phyloP scores from a whole-genome alignment of 345 rosid species.

The Linum lewisii region DNA sequence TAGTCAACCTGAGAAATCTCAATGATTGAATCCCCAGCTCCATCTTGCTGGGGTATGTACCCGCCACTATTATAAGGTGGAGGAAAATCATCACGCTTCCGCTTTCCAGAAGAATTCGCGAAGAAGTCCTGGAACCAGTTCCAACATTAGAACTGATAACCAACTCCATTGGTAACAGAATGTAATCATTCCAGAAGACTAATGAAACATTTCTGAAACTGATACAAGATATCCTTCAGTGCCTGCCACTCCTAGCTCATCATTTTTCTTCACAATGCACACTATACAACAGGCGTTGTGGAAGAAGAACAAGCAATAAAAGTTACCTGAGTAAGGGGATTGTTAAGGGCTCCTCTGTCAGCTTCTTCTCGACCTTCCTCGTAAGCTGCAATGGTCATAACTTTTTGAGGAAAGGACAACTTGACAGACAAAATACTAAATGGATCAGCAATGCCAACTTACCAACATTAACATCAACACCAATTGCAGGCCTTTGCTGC shows the following conservation, averaged over 20 bases:
- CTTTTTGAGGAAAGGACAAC: conserved; percentile 6
- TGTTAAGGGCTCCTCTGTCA: conserved; percentile 65
- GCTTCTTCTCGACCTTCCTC: conserved; percentile 88
- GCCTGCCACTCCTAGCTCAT: conserved; percentile 6
- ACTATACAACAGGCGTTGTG: not conserved
- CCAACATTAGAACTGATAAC: conserved; percentile 20
- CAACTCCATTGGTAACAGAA: conserved; percentile 12
- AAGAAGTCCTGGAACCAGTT: conserved; percentile 70
- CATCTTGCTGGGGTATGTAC: conserved; percentile 93
- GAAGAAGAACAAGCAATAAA: conserved; percentile 10
- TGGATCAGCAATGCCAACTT: conserved; percentile 22
- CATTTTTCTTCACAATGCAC: conserved; percentile 12
- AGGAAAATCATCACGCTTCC: conserved; percentile 84
- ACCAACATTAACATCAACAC: conserved; percentile 94
- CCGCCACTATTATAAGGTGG: conserved; percentile 69
- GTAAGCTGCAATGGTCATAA: conserved; percentile 49
- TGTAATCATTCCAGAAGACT: conserved; percentile 4
- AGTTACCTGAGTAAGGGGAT: conserved; percentile 73
- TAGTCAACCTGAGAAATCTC: conserved; percentile 36
- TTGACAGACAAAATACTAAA: conserved; percentile 1
- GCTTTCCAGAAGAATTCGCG: conserved; percentile 63
- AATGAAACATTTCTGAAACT: conserved; percentile 6
- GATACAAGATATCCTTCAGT: conserved; percentile 2
- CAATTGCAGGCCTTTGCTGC: conserved; percentile 55
- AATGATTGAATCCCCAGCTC: conserved; percentile 55